Evolutionary conservation across 2,329 filamentous ascomycete genomes (phyloP).

Genomic region (Alternaria hordeiaustralica): DNA sequence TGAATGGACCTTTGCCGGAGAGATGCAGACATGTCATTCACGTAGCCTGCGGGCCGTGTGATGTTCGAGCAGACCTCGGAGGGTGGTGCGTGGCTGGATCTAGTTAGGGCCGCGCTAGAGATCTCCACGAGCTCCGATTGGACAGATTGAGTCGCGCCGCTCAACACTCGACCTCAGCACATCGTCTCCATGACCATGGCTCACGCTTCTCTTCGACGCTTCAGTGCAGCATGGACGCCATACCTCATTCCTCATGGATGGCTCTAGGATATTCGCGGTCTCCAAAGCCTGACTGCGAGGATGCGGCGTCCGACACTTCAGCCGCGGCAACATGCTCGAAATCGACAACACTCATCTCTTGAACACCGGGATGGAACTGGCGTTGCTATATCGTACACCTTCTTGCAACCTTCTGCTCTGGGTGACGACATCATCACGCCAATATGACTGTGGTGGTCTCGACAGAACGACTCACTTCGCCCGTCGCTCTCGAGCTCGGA

Average conservation of each 20-base stretch:
- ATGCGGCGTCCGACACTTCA: constrained; percentile 87
- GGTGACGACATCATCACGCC: neutral
- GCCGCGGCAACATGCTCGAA: constrained; percentile 95
- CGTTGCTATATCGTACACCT: neutral
- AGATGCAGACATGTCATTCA: neutral
- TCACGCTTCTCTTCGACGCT: neutral
- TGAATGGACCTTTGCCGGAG: neutral
- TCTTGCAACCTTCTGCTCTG: neutral
- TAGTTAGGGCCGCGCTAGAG: neutral
- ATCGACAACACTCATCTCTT: constrained; percentile 80
- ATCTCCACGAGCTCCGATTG: neutral
- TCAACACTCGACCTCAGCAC: neutral
- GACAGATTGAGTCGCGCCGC: neutral
- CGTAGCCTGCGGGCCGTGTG: neutral
- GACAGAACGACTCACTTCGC: neutral
- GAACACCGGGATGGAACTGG: constrained; percentile 40
- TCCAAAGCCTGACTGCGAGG: constrained; percentile 82
- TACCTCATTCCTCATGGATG: neutral
- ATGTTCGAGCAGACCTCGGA: neutral
- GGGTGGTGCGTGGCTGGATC: neutral
- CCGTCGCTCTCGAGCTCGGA: neutral
- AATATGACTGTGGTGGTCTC: neutral
- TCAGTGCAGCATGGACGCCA: neutral
- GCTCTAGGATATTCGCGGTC: constrained; percentile 56
- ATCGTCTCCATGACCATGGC: neutral